Evolutionary conservation across 2,329 filamentous ascomycete genomes (phyloP).

Genomic region (Cercospora beticola): DNA sequence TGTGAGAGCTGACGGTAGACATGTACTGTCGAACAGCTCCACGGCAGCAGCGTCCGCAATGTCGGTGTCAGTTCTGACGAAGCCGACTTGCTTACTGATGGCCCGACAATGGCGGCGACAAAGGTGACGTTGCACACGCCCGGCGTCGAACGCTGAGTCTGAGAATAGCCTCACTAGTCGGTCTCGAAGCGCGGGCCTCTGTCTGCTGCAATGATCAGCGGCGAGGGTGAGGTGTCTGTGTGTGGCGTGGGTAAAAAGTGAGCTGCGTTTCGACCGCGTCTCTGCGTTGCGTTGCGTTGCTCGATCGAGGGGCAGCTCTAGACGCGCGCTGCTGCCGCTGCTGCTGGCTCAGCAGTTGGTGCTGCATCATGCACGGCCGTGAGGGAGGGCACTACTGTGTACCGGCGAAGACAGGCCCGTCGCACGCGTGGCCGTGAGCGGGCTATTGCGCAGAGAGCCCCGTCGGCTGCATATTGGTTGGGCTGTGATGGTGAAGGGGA

Average conservation of each 20-base stretch:
- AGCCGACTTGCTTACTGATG: neutral
- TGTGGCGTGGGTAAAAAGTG: neutral
- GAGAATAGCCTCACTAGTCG: constrained; percentile 4
- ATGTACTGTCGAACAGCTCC: neutral
- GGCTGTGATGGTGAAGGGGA: neutral
- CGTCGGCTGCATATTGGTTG: neutral
- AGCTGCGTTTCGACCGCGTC: neutral
- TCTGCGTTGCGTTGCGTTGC: neutral
- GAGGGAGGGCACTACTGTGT: neutral
- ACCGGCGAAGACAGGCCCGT: neutral
- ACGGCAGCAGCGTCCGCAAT: neutral
- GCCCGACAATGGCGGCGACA: neutral
- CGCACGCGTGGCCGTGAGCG: neutral
- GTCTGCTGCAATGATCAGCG: neutral
- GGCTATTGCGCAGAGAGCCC: neutral
- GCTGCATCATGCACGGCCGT: neutral
- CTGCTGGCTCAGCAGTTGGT: neutral
- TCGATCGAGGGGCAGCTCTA: neutral
- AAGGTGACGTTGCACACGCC: neutral
- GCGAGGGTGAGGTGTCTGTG: neutral
- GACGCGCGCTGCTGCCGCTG: neutral
- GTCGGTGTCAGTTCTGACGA: neutral
- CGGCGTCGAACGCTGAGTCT: neutral
- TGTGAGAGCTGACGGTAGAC: neutral
- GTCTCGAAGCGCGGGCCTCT: neutral